Conservation (phyloP, 1,284 basidiomycete species). For the Ganoderma leucocontextum region DNA sequence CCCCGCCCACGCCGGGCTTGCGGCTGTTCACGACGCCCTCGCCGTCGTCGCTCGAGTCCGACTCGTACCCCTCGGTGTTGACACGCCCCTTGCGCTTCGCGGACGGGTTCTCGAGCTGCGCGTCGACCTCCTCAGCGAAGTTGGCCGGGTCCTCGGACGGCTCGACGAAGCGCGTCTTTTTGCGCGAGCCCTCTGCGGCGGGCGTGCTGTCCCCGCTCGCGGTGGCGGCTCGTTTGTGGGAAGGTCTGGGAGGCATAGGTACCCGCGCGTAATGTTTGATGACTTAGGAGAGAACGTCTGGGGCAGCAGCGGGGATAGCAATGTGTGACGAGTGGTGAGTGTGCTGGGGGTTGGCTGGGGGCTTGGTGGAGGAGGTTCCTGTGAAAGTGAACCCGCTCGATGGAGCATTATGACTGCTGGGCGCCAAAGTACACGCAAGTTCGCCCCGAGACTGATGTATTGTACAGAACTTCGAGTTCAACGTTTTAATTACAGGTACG, state of each 20-base stretch:
- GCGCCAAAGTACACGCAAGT: not conserved
- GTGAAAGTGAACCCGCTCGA: not conserved
- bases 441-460: no score
- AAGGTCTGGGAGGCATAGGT: constrained; percentile 57
- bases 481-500: no score
- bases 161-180: constrained; percentile 86
- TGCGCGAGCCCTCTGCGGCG: constrained; percentile 46
- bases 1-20: constrained; percentile 57
- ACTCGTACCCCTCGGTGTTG: constrained; percentile 91
- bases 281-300: not conserved
- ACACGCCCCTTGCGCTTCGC: constrained; percentile 70
- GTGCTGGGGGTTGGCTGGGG: not conserved
- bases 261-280: no score
- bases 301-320: not conserved
- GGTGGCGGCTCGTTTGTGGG: constrained; percentile 65
- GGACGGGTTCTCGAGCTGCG: constrained; percentile 70
- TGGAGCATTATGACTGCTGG: no score
- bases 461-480: no score
- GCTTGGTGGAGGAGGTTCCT: not conserved
- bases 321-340: not conserved
- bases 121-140: constrained; percentile 80
- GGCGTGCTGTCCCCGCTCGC: constrained; percentile 46
- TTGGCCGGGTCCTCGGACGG: constrained; percentile 75
- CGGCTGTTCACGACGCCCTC: constrained; percentile 88
- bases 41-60: constrained; percentile 92